phyloP scores from a whole-genome alignment of 345 rosid genomes.

The Euphorbia peplus region DNA sequence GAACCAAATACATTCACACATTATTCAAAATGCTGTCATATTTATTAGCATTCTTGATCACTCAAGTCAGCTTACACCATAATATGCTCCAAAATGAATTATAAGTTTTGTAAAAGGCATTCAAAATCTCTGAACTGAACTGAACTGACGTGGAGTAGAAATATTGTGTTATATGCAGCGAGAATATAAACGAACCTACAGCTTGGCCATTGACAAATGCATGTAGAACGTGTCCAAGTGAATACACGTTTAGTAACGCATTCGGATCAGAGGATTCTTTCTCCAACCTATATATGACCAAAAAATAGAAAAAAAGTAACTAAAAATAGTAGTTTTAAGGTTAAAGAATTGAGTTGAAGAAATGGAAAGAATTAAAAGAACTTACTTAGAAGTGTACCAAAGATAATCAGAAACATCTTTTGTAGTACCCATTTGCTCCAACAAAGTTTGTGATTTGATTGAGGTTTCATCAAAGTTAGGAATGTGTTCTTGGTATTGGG shows the following conservation, averaged over 20 bases:
- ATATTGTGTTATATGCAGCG: too few relatives aligned
- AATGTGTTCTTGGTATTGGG: constrained; percentile 49
- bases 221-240: constrained; percentile 65
- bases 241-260: constrained; percentile 42
- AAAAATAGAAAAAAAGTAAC: too few relatives aligned
- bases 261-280: constrained; percentile 25
- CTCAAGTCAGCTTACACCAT: too few relatives aligned
- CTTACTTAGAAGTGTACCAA: constrained; percentile 70
- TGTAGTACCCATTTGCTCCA: constrained; percentile 68
- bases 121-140: too few relatives aligned
- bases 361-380: not conserved
- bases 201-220: constrained; percentile 59
- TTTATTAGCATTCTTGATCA: too few relatives aligned
- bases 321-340: too few relatives aligned
- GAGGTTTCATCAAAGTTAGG: constrained; percentile 45
- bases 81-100: too few relatives aligned
- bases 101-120: too few relatives aligned
- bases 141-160: too few relatives aligned
- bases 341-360: not conserved
- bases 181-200: constrained; percentile 22
- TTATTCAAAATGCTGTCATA: not conserved
- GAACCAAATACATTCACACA: not conserved
- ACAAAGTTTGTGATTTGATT: constrained; percentile 43
- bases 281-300: constrained; percentile 36
- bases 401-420: constrained; percentile 81